A percentile compares a stretch with the other conserved stretches of the same genome.
These are phyloP conservation scores for Plasmodium blacklocki DNA, from an alignment of 169 alveolate species.

Conservation along the genomic window DNA sequence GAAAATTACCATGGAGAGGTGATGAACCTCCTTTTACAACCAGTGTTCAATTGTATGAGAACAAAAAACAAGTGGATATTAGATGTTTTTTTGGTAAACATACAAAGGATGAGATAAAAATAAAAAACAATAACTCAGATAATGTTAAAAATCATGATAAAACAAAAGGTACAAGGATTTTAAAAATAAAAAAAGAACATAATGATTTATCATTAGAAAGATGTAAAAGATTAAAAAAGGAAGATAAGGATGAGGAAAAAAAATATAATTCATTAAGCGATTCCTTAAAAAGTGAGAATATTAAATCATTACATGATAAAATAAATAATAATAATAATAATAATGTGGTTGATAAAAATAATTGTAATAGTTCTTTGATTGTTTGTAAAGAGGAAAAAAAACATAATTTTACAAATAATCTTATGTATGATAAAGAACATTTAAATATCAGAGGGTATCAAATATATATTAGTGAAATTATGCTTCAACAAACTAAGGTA, in stretches of 20 bases:
- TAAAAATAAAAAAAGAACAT: constrained; percentile 14
- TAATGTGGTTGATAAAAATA: not conserved
- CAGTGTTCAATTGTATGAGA: constrained; percentile 21
- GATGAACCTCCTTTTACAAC: constrained; percentile 70
- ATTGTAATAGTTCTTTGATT: not conserved
- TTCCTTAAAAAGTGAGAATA: not conserved
- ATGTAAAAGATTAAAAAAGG: constrained; percentile 19
- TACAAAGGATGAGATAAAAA: not conserved
- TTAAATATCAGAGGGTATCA: constrained; percentile 72
- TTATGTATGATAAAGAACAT: not conserved
- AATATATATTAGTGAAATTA: constrained; percentile 81
- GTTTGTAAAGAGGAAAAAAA: not conserved
- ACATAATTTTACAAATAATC: not conserved
- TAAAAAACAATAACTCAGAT: not conserved
- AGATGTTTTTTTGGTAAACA: constrained; percentile 19
- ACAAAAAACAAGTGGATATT: constrained; percentile 20
- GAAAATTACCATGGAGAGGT: constrained; percentile 74
- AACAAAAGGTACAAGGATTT: not conserved
- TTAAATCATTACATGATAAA: not conserved
- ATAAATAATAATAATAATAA: not conserved
- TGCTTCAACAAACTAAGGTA: constrained; percentile 85
- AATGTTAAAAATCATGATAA: not conserved
- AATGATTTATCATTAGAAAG: not conserved
- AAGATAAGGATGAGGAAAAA: constrained; percentile 1
- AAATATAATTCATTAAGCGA: not conserved